These are phyloP conservation scores for Penicillium sp. DNA, from an alignment of 2,329 filamentous ascomycete genomes.

Conservation along the genomic window DNA sequence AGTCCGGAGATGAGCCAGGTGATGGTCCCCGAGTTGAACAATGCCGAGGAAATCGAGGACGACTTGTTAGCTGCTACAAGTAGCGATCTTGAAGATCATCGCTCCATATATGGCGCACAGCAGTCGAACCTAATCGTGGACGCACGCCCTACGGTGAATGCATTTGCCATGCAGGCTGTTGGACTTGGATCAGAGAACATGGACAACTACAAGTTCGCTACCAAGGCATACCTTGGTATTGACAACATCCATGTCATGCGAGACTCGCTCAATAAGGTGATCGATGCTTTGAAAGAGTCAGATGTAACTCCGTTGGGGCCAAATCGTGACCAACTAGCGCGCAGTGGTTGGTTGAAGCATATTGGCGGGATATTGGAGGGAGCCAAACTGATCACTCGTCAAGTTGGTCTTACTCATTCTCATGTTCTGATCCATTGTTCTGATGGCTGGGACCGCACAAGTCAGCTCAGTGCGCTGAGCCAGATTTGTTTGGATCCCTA, in stretches of 20 bases:
- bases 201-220: slow-evolving; percentile 88
- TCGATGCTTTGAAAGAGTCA: slow-evolving; percentile 84
- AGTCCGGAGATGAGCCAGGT: slow-evolving; percentile 30
- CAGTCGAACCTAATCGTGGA: slow-evolving; percentile 93
- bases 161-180: slow-evolving; percentile 84
- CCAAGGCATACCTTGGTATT: slow-evolving; percentile 86
- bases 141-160: slow-evolving; percentile 86
- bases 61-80: slow-evolving; percentile 52
- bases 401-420: slow-evolving; percentile 84
- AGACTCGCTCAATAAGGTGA: slow-evolving; percentile 73
- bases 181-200: slow-evolving; percentile 95
- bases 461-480: slow-evolving; percentile 81
- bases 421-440: slow-evolving; percentile 96
- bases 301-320: slow-evolving; percentile 76
- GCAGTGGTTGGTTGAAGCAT: slow-evolving; percentile 86
- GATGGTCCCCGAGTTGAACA: slow-evolving; percentile 47
- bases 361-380: slow-evolving; percentile 77
- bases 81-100: slow-evolving; percentile 53
- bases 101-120: slow-evolving; percentile 77
- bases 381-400: slow-evolving; percentile 70
- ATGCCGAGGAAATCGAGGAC: slow-evolving; percentile 60
- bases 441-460: slow-evolving; percentile 95
- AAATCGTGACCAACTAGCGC: slow-evolving; percentile 68
- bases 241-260: slow-evolving; percentile 99
- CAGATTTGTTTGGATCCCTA: slow-evolving; percentile 94